Evolutionary conservation across 2,329 filamentous ascomycete species (phyloP).

Genomic region (Teratosphaeria pseudoeucalypti): DNA sequence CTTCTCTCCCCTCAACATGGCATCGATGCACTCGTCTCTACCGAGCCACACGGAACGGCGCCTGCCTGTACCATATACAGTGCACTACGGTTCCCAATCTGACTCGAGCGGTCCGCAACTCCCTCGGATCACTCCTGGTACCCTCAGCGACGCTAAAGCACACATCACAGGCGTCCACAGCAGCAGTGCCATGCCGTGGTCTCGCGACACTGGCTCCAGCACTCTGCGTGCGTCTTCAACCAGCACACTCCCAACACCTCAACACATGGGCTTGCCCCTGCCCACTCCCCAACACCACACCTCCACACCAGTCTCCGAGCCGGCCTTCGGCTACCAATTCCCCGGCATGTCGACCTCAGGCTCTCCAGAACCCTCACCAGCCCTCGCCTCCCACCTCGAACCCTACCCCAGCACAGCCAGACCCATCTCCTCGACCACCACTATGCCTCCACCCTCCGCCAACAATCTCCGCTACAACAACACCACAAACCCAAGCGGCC

Average conservation of each 20-base stretch:
- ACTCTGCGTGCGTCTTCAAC: constrained; percentile 4
- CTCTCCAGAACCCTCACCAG: constrained; percentile 15
- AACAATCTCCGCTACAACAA: constrained; percentile 6
- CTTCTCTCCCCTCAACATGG: constrained; percentile 25
- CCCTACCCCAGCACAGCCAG: constrained; percentile 11
- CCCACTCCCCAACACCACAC: constrained; percentile 3
- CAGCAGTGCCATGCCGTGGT: constrained; percentile 22
- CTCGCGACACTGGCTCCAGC: constrained; percentile 5
- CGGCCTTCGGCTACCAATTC: constrained; percentile 21
- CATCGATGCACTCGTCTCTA: constrained; percentile 23
- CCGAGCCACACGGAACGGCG: constrained; percentile 23
- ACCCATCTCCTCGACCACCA: constrained; percentile 7
- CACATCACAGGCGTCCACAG: constrained; percentile 21
- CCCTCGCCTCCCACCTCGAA: constrained; percentile 11
- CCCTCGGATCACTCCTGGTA: not conserved
- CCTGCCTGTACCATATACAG: constrained; percentile 21
- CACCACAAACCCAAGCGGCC: not conserved
- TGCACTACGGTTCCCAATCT: constrained; percentile 3
- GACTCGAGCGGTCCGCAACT: not conserved
- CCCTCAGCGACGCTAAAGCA: constrained; percentile 7
- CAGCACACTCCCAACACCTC: not conserved
- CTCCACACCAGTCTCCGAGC: constrained; percentile 4
- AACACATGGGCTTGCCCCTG: not conserved
- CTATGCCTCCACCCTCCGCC: constrained; percentile 15
- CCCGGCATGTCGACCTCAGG: constrained; percentile 7